Percentiles rank a stretch among this genome's conserved stretches.
phyloP scores from a whole-genome alignment of 2,329 filamentous ascomycete genomes.

The Escovopsis sp. region DNA sequence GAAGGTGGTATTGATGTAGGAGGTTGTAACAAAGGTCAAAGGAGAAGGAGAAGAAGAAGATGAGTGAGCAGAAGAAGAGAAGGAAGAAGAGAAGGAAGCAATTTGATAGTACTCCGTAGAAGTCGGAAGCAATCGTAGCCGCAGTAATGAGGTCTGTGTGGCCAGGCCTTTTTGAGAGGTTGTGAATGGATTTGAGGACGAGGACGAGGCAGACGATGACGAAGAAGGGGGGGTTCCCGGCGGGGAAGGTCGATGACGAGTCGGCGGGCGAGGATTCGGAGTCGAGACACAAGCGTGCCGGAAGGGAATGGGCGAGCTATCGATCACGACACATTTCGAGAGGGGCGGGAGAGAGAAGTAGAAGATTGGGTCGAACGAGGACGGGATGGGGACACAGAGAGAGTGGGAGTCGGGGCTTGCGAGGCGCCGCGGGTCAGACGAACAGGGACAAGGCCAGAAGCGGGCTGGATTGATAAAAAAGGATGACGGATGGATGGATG shows the following conservation, averaged over 20 bases:
- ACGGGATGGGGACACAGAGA: not conserved
- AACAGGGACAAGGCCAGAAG: not conserved
- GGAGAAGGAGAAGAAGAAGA: conserved; percentile 1
- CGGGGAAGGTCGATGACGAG: not conserved
- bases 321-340: not conserved
- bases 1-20: too few relatives aligned
- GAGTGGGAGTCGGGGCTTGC: not conserved
- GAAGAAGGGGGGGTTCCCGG: too few relatives aligned
- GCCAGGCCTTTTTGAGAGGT: too few relatives aligned
- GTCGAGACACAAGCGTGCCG: not conserved
- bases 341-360: not conserved
- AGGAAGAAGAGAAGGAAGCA: not conserved
- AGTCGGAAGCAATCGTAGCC: too few relatives aligned
- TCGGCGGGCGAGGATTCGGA: not conserved
- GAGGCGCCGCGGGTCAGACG: not conserved
- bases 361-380: not conserved
- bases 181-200: too few relatives aligned
- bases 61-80: not conserved
- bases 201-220: too few relatives aligned
- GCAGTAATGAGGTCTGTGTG: too few relatives aligned
- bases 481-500: too few relatives aligned
- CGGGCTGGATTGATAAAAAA: not conserved
- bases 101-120: not conserved
- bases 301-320: not conserved
- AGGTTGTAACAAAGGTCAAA: too few relatives aligned